Evolutionary conservation across 1,284 basidiomycete species (phyloP).

Genomic region (Ustilago lituana): DNA sequence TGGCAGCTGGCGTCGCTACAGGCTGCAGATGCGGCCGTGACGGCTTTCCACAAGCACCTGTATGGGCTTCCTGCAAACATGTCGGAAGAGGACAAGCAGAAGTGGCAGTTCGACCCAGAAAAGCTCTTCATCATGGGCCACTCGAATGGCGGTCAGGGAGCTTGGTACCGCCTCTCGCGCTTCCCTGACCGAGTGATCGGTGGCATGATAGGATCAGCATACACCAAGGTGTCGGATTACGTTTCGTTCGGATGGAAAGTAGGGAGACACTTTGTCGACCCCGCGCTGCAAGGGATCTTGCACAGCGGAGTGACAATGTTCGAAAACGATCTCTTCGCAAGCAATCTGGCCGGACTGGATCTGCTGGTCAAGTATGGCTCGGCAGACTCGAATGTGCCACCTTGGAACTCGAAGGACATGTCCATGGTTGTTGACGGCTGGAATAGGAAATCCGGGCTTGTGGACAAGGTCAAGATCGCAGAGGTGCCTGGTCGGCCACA

Average conservation of each 20-base stretch:
- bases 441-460: conserved; percentile 62
- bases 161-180: conserved; percentile 80
- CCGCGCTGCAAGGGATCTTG: conserved; percentile 76
- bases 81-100: conserved; percentile 10
- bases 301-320: conserved; percentile 79
- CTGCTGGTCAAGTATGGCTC: conserved; percentile 81
- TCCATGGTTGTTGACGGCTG: conserved; percentile 73
- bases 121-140: conserved; percentile 80
- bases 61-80: conserved; percentile 24
- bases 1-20: conserved; percentile 81
- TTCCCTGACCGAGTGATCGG: conserved; percentile 80
- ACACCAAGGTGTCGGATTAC: conserved; percentile 76
- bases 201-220: conserved; percentile 36
- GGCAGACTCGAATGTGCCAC: conserved; percentile 79
- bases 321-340: conserved; percentile 84
- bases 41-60: conserved; percentile 68
- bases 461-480: conserved; percentile 67
- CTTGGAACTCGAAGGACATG: conserved; percentile 79
- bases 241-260: conserved; percentile 76
- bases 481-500: conserved; percentile 76
- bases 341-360: conserved; percentile 76
- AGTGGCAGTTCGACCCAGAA: conserved; percentile 30
- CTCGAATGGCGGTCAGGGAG: conserved; percentile 91
- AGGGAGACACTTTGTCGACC: conserved; percentile 78
- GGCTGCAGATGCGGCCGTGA: conserved; percentile 75